phyloP scores from a whole-genome alignment of 768 basidiomycete genomes.

The Coprinopsis strossmayeri region DNA sequence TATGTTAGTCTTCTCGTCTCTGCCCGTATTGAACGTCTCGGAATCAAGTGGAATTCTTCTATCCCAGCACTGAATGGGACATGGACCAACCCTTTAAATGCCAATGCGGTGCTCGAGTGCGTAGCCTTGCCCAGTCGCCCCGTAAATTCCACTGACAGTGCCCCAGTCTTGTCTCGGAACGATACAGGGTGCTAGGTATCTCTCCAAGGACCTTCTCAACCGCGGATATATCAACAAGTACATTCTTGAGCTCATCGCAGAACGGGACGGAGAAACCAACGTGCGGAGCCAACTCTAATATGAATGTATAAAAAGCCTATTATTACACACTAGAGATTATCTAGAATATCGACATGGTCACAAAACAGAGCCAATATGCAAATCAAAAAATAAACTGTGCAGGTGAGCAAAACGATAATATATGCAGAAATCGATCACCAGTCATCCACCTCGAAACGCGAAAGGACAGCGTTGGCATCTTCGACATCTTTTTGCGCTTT shows the following conservation, averaged over 20 bases:
- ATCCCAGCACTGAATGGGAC: constrained; percentile 65
- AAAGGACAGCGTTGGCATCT: constrained; percentile 69
- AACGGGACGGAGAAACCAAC: constrained; percentile 18
- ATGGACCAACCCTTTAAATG: constrained; percentile 61
- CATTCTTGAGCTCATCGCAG: constrained; percentile 26
- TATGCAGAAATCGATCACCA: constrained; percentile 40
- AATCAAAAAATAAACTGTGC: neutral
- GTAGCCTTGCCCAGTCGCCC: constrained; percentile 9
- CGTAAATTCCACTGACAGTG: neutral
- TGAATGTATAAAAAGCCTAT: no score
- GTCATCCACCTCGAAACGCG: constrained; percentile 74
- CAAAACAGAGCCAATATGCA: neutral
- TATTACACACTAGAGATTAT: neutral
- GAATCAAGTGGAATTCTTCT: constrained; percentile 47
- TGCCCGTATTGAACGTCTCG: constrained; percentile 14
- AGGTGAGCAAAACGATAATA: neutral
- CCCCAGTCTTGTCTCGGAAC: constrained; percentile 39
- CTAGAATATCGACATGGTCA: no score
- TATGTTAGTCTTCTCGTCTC: constrained; percentile 12
- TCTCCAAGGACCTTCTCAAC: constrained; percentile 28
- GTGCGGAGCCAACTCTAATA: constrained; percentile 5
- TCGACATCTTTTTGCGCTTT: constrained; percentile 98
- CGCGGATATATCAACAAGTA: constrained; percentile 37
- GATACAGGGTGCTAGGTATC: constrained; percentile 40
- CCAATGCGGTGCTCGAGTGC: constrained; percentile 37